phyloP scores from a whole-genome alignment of 345 rosid genomes.

The Aquilaria sinensis region DNA sequence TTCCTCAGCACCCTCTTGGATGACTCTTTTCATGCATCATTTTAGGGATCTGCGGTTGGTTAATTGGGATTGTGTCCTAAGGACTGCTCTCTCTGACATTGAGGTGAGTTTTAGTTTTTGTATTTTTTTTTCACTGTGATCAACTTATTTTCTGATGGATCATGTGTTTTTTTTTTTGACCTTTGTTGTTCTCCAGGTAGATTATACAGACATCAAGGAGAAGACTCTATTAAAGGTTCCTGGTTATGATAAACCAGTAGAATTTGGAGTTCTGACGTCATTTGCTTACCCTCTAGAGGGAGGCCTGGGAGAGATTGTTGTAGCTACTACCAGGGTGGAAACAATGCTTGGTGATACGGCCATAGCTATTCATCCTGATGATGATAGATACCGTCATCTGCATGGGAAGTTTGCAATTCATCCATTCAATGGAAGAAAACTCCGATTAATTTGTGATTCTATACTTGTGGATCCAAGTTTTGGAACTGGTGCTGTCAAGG shows the following conservation, averaged over 20 bases:
- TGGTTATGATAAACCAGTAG: conserved; percentile 78
- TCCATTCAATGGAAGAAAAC: conserved; percentile 87
- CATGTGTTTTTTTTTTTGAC: conserved; percentile 17
- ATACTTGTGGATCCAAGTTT: conserved; percentile 79
- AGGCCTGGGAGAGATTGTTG: conserved; percentile 78
- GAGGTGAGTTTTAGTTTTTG: conserved; percentile 48
- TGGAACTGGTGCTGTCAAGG: conserved; percentile 98
- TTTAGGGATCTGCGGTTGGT: conserved; percentile 80
- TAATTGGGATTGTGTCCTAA: conserved; percentile 83
- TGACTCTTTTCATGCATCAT: neutral
- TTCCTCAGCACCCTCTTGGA: too few species aligned
- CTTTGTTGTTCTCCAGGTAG: conserved; percentile 53
- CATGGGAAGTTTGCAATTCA: conserved; percentile 86
- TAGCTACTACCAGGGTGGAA: conserved; percentile 96
- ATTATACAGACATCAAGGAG: conserved; percentile 69
- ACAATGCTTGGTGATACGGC: conserved; percentile 99
- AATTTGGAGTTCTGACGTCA: conserved; percentile 86
- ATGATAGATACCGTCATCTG: conserved; percentile 72
- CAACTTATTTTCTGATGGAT: conserved; percentile 5
- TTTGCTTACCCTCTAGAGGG: conserved; percentile 90
- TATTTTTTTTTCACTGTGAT: neutral
- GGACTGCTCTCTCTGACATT: conserved; percentile 86
- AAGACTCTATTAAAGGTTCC: conserved; percentile 59
- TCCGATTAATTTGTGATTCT: conserved; percentile 73
- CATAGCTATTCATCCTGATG: conserved; percentile 89